Evolutionary conservation across 805 yeast species (phyloP).

Genomic region (Metschnikowia colocasiae): DNA sequence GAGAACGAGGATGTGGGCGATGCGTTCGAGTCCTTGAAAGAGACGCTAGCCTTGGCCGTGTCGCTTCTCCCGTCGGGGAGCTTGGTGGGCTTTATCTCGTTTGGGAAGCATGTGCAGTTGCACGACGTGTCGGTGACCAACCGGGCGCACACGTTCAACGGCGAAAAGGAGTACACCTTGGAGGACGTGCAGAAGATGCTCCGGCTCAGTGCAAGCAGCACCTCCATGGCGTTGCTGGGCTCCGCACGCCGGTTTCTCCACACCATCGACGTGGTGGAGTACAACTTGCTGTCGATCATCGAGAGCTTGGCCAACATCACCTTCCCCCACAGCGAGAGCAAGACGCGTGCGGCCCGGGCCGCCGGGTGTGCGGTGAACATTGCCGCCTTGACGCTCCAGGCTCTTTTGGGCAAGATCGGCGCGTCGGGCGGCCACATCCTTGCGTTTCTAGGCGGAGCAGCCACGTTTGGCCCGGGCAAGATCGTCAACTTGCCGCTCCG

Average conservation of each 20-base stretch:
- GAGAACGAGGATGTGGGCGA: slow-evolving; percentile 47
- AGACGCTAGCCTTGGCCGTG: slow-evolving; percentile 43
- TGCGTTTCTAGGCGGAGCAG: slow-evolving; percentile 59
- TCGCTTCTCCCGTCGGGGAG: slow-evolving; percentile 52
- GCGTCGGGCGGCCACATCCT: slow-evolving; percentile 52
- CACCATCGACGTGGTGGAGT: slow-evolving; percentile 48
- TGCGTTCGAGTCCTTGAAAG: slow-evolving; percentile 44
- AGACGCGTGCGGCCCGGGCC: slow-evolving; percentile 49
- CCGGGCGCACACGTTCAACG: slow-evolving; percentile 47
- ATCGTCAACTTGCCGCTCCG: slow-evolving; percentile 54
- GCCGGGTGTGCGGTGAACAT: slow-evolving; percentile 60
- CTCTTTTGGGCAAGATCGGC: slow-evolving; percentile 38
- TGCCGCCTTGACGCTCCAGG: slow-evolving; percentile 36
- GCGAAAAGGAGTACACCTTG: slow-evolving; percentile 46
- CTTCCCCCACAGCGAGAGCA: slow-evolving; percentile 42
- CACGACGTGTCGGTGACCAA: slow-evolving; percentile 43
- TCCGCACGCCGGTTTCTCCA: slow-evolving; percentile 40
- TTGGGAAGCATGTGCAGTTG: slow-evolving; percentile 56
- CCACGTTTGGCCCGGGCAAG: slow-evolving; percentile 62
- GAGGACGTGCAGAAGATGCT: slow-evolving; percentile 46
- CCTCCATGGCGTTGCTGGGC: slow-evolving; percentile 3
- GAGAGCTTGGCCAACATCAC: slow-evolving; percentile 47
- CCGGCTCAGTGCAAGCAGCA: slow-evolving; percentile 37
- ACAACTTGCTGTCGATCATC: slow-evolving; percentile 44
- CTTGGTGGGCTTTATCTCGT: slow-evolving; percentile 54